Conservation (phyloP, 1,284 basidiomycete genomes). For the Hymenochaete sp. region DNA sequence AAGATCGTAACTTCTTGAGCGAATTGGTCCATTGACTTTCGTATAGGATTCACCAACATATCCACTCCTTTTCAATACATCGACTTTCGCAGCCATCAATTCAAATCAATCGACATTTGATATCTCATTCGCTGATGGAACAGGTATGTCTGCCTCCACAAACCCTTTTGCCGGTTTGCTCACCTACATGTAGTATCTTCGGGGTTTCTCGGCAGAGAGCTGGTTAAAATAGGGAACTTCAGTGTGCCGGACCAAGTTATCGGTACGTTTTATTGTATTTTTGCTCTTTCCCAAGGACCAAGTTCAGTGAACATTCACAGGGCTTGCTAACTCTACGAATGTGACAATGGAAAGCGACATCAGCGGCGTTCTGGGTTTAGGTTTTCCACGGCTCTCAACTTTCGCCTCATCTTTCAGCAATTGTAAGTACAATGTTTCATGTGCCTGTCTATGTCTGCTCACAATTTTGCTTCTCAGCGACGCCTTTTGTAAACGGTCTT, state of each 20-base stretch:
- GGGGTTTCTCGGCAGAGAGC: conserved; percentile 63
- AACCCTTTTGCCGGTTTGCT: conserved; percentile 1
- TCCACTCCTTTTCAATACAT: conserved; percentile 54
- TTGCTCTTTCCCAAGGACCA: conserved; percentile 1
- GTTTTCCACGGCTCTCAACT: conserved; percentile 62
- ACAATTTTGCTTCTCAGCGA: conserved; percentile 35
- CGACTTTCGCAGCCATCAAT: conserved; percentile 53
- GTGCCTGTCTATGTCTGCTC: conserved; percentile 3
- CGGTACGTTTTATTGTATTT: conserved; percentile 37
- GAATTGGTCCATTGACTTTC: too few species aligned
- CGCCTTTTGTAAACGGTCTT: conserved; percentile 55
- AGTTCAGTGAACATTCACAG: not conserved
- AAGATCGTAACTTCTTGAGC: too few species aligned
- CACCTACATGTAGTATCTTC: conserved; percentile 26
- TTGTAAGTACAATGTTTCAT: conserved; percentile 36
- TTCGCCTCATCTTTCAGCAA: conserved; percentile 41
- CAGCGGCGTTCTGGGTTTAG: conserved; percentile 65
- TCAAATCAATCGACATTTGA: conserved; percentile 50
- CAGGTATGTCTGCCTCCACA: conserved; percentile 36
- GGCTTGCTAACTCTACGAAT: conserved; percentile 49
- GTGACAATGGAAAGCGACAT: conserved; percentile 51
- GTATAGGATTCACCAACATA: conserved; percentile 58
- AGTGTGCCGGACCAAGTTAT: conserved; percentile 52
- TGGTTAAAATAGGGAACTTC: conserved; percentile 48
- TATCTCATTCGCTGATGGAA: conserved; percentile 56